Evolutionary conservation across 352 stramenopile species (phyloP).

Genomic region (Globisporangium carolinianum): DNA sequence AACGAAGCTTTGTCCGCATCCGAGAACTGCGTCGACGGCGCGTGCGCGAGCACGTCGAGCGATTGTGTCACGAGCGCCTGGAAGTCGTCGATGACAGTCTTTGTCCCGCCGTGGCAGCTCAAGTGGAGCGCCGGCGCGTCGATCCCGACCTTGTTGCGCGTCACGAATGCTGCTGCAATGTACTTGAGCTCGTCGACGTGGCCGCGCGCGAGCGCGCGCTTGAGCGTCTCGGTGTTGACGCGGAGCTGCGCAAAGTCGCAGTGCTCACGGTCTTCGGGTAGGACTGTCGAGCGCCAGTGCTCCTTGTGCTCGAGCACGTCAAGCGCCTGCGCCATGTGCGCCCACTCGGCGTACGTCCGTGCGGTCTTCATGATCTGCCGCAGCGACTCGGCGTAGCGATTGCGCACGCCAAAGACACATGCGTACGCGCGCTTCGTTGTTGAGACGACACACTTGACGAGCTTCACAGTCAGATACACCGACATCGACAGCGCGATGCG

Average conservation of each 20-base stretch:
- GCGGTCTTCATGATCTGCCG: conserved; percentile 55
- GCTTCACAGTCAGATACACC: conserved; percentile 44
- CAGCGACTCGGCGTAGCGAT: conserved; percentile 47
- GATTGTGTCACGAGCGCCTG: conserved; percentile 33
- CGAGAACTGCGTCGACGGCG: conserved; percentile 25
- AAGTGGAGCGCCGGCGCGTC: conserved; percentile 49
- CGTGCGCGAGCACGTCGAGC: conserved; percentile 31
- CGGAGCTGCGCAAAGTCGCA: conserved; percentile 57
- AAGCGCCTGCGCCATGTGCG: conserved; percentile 53
- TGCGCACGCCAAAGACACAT: conserved; percentile 29
- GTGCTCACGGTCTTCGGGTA: conserved; percentile 35
- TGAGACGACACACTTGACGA: conserved; percentile 31
- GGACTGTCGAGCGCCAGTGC: conserved; percentile 48
- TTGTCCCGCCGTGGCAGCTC: conserved; percentile 53
- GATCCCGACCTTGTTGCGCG: conserved; percentile 57
- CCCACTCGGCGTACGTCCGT: conserved; percentile 47
- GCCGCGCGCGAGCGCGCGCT: conserved; percentile 17
- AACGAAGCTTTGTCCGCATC: conserved; percentile 37
- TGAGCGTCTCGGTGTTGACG: conserved; percentile 31
- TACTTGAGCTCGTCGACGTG: conserved; percentile 53
- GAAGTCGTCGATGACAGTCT: conserved; percentile 50
- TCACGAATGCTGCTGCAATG: conserved; percentile 50
- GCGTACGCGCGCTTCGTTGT: conserved; percentile 19
- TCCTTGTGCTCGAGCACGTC: conserved; percentile 55
- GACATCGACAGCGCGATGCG: conserved; percentile 52